Conservation (phyloP, 2,329 filamentous ascomycete species). For the Stachybotrys chartarum region DNA sequence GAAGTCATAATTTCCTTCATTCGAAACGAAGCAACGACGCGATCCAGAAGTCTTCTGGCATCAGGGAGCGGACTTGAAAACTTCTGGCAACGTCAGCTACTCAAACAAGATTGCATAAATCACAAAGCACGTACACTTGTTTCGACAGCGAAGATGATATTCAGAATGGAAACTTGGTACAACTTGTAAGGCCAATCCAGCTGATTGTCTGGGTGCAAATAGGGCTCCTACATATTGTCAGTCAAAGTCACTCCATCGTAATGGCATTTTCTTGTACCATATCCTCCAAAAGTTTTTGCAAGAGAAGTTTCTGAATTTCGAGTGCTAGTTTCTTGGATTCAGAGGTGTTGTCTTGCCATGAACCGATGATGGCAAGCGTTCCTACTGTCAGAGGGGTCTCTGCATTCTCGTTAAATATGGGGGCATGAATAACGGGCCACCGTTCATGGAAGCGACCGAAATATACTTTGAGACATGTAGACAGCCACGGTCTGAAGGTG, state of each 20-base stretch:
- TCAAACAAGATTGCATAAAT: no score
- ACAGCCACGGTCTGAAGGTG: no score
- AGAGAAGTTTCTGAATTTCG: no score
- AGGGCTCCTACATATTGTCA: no score
- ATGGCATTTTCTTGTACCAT: no score
- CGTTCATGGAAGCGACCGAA: neutral
- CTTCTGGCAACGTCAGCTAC: no score
- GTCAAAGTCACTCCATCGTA: no score
- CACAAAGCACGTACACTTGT: neutral
- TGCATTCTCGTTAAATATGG: neutral
- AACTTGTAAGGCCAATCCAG: neutral
- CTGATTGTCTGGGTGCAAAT: neutral
- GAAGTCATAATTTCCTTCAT: neutral
- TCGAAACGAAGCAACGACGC: neutral
- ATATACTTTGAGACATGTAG: neutral
- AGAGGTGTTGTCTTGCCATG: neutral
- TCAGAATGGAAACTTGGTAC: neutral
- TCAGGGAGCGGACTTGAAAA: neutral
- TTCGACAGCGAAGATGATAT: neutral
- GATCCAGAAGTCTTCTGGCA: neutral
- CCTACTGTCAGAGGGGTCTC: neutral
- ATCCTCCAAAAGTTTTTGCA: no score
- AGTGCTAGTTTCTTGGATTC: no score
- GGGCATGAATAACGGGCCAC: neutral
- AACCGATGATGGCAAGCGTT: neutral